Evolutionary conservation across 2,329 filamentous ascomycete genomes (phyloP).

Genomic region (Penicillium expansum): DNA sequence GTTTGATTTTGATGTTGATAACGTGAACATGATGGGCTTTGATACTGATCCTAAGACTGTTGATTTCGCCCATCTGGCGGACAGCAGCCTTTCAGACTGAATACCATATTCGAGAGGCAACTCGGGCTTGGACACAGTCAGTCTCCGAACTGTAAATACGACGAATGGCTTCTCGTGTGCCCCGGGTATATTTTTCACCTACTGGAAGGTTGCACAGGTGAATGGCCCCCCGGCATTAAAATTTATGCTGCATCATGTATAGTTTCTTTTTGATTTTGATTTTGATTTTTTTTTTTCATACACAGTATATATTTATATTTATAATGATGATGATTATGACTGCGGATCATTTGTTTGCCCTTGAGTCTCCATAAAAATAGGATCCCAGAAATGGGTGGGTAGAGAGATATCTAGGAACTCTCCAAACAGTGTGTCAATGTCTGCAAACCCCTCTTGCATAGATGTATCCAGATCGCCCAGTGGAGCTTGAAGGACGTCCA

Average conservation of each 20-base stretch:
- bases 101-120: background rate
- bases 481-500: conserved; percentile 43
- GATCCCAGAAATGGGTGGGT: conserved; percentile 39
- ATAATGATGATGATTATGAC: conserved; percentile 14
- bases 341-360: background rate
- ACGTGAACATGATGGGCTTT: conserved; percentile 20
- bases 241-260: conserved; percentile 1
- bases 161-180: background rate
- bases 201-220: background rate
- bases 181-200: background rate
- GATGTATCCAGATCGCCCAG: conserved; percentile 37
- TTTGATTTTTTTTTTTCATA: conserved; percentile 5
- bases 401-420: conserved; percentile 38
- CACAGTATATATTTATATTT: conserved; percentile 12
- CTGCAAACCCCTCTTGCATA: conserved; percentile 29
- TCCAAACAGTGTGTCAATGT: conserved; percentile 37
- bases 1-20: conserved; percentile 22
- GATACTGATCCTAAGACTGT: conserved; percentile 20
- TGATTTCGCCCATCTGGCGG: conserved; percentile 19
- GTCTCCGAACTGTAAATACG: background rate
- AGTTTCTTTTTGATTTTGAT: background rate
- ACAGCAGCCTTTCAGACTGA: conserved; percentile 1
- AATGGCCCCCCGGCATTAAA: background rate
- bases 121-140: background rate
- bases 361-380: conserved; percentile 27